A percentile compares a stretch with the other conserved stretches of the same genome.
phyloP scores from a whole-genome alignment of 2,329 filamentous ascomycete species.

The Diaporthe ampelina region DNA sequence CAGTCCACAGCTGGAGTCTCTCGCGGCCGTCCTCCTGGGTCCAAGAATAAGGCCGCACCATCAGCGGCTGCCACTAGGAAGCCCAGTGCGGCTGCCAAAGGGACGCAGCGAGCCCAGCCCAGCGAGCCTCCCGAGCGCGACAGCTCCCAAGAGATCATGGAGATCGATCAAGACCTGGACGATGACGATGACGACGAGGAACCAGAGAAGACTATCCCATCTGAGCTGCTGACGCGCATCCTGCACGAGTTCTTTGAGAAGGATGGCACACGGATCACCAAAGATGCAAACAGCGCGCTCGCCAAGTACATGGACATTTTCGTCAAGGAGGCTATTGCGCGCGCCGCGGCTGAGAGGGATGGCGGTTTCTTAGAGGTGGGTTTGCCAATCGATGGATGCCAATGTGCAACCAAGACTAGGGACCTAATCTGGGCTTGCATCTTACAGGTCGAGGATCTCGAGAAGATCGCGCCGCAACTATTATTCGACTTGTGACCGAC shows the following conservation, averaged over 20 bases:
- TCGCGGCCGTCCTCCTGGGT: conserved; percentile 53
- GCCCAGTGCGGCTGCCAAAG: conserved; percentile 30
- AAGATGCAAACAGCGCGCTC: conserved; percentile 81
- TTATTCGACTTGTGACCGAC: conserved; percentile 81
- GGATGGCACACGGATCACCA: conserved; percentile 79
- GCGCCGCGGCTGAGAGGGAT: conserved; percentile 79
- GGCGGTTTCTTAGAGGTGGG: conserved; percentile 81
- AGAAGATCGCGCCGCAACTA: conserved; percentile 88
- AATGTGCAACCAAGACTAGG: conserved; percentile 31
- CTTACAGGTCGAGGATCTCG: conserved; percentile 83
- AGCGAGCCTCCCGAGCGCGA: conserved; percentile 37
- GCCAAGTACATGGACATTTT: conserved; percentile 93
- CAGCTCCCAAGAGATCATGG: conserved; percentile 46
- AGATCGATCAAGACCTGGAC: conserved; percentile 46
- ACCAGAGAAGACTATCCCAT: conserved; percentile 71
- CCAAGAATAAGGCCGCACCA: conserved; percentile 42
- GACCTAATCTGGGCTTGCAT: conserved; percentile 37
- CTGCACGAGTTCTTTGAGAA: conserved; percentile 85
- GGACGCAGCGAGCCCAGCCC: conserved; percentile 36
- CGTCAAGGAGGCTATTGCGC: conserved; percentile 87
- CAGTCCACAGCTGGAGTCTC: conserved; percentile 50
- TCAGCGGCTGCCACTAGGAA: conserved; percentile 39
- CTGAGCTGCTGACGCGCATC: conserved; percentile 80
- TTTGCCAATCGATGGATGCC: conserved; percentile 32
- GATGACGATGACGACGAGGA: conserved; percentile 46